Percentiles rank a stretch among this genome's conserved stretches.
Conservation (phyloP, 257 asterid genomes). For the Solanum pimpinellifolium region DNA sequence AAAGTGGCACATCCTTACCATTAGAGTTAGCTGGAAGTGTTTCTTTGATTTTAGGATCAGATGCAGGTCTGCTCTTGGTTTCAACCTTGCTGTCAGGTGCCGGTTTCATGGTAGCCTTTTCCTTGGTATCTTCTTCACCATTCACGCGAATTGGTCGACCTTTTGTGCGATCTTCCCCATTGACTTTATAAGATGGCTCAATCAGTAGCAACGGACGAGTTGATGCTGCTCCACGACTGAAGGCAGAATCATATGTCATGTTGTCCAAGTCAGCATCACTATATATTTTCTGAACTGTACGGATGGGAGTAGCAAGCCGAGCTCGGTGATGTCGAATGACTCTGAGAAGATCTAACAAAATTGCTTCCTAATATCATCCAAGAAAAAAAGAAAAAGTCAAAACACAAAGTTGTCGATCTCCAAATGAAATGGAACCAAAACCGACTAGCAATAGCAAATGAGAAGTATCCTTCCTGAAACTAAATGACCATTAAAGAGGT, state of each 20-base stretch:
- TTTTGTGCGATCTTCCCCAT: conserved; percentile 68
- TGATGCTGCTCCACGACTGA: conserved; percentile 35
- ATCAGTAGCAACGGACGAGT: conserved; percentile 54
- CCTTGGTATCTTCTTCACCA: conserved; percentile 52
- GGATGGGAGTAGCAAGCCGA: conserved; percentile 96
- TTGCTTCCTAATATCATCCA: conserved; percentile 53
- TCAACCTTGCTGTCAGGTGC: conserved; percentile 34
- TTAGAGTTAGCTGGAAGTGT: conserved; percentile 15
- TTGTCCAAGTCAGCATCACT: conserved; percentile 76
- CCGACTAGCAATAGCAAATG: background rate
- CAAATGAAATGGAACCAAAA: background rate
- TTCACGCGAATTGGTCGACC: conserved; percentile 35
- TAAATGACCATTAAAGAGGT: background rate
- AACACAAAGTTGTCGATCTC: background rate
- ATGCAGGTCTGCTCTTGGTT: conserved; percentile 27
- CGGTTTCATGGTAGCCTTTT: conserved; percentile 16
- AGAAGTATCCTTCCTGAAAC: background rate
- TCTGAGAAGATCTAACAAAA: conserved; percentile 85
- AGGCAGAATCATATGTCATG: conserved; percentile 59
- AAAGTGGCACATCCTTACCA: conserved; percentile 24
- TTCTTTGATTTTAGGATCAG: conserved; percentile 40
- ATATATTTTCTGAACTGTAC: conserved; percentile 78
- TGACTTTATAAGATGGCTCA: conserved; percentile 74
- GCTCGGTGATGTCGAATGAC: conserved; percentile 93
- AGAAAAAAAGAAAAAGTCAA: background rate